Evolutionary conservation across 805 yeast species (phyloP), one percentile per base, ranked within the genome.

Genomic region (Starmerella apis): DNA sequence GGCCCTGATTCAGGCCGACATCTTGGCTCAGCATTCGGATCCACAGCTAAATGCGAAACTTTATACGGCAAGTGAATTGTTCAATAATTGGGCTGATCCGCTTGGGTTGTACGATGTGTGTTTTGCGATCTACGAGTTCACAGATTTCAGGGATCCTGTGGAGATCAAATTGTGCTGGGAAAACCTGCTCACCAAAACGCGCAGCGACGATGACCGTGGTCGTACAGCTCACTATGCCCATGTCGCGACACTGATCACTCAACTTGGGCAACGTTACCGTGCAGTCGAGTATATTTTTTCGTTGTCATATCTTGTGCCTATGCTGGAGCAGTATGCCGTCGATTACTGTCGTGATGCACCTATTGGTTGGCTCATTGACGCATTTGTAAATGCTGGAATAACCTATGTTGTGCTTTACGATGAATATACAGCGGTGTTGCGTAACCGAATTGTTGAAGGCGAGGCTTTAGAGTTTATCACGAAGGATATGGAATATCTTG

Each of bases 41-140:
- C 68, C 67, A 13, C 71, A 74, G 38, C 72, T 92, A 49, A 77
- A 84, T 61, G 77, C 73, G 35, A 75, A 76, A 61, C 77, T 92
- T 30, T 68, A 82, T 59, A 75, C 81, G 3, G 78, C 87, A 28
- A 81, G 83, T 59, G 92, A 83, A 51, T 69, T 92, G 47, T 90
- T 80, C 71, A 90, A 92, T 67, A 81, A 78, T 55, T 90, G 74
- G 65, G 86, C 95, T 11, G 88, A 83, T 59, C 95, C 94, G 22
- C 69, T 88, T 53, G 90, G 90, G 6, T 90, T 88, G 62, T 80
- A 81, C 65, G 95, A 85, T 58, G 71, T 90, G 46, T 83, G 94
- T 54, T 71, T 88, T 52, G 66, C 78, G 36, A 80, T 87, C 14
- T 85, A 83, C 71, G 83, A 85, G 61, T 76, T 83, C 13, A 80